These are phyloP conservation scores for Candida sanyiensis DNA, from an alignment of 805 yeast species.

Conservation along the genomic window DNA sequence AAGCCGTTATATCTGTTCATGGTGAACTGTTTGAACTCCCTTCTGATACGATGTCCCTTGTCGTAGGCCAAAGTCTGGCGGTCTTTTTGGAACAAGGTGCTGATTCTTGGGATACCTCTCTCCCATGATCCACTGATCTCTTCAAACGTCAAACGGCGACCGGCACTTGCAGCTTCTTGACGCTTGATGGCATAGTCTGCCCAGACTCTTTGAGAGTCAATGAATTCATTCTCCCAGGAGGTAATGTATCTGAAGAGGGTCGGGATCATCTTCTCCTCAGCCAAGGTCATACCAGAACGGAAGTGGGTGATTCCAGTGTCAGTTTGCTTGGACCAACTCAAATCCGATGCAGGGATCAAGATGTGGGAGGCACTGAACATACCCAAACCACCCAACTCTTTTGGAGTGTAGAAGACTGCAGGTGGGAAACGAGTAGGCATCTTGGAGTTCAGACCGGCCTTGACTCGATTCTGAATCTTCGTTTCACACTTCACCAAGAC, in stretches of 20 bases:
- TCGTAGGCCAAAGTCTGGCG: slow-evolving; percentile 92
- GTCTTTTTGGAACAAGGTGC: slow-evolving; percentile 91
- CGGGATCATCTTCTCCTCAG: slow-evolving; percentile 78
- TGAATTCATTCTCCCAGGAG: slow-evolving; percentile 94
- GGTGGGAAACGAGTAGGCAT: slow-evolving; percentile 99
- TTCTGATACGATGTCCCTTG: slow-evolving; percentile 83
- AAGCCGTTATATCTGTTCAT: slow-evolving; percentile 76
- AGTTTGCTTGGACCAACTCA: slow-evolving; percentile 87
- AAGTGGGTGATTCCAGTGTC: slow-evolving; percentile 93
- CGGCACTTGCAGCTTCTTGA: slow-evolving; percentile 78
- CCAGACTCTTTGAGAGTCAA: slow-evolving; percentile 96
- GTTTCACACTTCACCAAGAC: slow-evolving; percentile 87
- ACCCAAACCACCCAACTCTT: slow-evolving; percentile 95
- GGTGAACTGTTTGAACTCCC: slow-evolving; percentile 69
- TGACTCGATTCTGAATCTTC: slow-evolving; percentile 87
- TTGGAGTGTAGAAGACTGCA: slow-evolving; percentile 96
- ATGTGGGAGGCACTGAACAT: slow-evolving; percentile 97
- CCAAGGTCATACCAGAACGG: slow-evolving; percentile 86
- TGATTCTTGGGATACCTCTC: slow-evolving; percentile 92
- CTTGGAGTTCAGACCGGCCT: slow-evolving; percentile 91
- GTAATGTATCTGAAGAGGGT: slow-evolving; percentile 89
- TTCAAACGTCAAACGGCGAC: slow-evolving; percentile 82
- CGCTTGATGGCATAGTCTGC: slow-evolving; percentile 91
- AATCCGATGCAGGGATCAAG: slow-evolving; percentile 87
- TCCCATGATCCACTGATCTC: slow-evolving; percentile 96